A percentile compares a stretch with the other conserved stretches of the same genome.
Conservation (phyloP, 2,329 filamentous ascomycete genomes). For the Fusarium sororula region DNA sequence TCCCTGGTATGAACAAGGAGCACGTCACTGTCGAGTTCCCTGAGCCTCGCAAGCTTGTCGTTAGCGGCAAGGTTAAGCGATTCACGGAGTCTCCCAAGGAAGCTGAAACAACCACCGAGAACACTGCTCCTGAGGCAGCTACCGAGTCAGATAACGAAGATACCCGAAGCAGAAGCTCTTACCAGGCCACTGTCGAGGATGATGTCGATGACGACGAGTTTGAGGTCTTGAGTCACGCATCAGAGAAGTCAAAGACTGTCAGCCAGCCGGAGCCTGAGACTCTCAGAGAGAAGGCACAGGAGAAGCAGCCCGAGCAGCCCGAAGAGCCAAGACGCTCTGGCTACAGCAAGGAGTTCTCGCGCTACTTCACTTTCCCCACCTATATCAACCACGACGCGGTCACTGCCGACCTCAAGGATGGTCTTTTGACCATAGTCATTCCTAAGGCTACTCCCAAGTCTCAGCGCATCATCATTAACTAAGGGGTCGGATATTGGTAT, state of each 20-base stretch:
- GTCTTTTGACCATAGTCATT: not conserved
- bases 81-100: slow-evolving; percentile 47
- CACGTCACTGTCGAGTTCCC: slow-evolving; percentile 79
- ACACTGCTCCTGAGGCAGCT: not conserved
- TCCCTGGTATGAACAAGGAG: slow-evolving; percentile 76
- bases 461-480: not conserved
- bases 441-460: not conserved
- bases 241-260: slow-evolving; percentile 3
- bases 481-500: not conserved
- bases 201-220: slow-evolving; percentile 18
- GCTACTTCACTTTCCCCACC: slow-evolving; percentile 71
- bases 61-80: slow-evolving; percentile 73
- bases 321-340: slow-evolving; percentile 48
- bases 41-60: slow-evolving; percentile 72
- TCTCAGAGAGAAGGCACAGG: not conserved
- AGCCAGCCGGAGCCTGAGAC: not conserved
- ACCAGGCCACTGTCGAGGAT: slow-evolving; percentile 21
- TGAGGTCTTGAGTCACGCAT: slow-evolving; percentile 16
- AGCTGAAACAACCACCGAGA: not conserved
- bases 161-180: slow-evolving; percentile 20
- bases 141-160: slow-evolving; percentile 6
- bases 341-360: slow-evolving; percentile 64
- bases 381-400: slow-evolving; percentile 69
- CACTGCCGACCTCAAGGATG: slow-evolving; percentile 53
- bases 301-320: slow-evolving; percentile 42